Base-by-base conservation (phyloP, 2,329 filamentous ascomycete species). In the Monilinia aucupariae region DNA sequence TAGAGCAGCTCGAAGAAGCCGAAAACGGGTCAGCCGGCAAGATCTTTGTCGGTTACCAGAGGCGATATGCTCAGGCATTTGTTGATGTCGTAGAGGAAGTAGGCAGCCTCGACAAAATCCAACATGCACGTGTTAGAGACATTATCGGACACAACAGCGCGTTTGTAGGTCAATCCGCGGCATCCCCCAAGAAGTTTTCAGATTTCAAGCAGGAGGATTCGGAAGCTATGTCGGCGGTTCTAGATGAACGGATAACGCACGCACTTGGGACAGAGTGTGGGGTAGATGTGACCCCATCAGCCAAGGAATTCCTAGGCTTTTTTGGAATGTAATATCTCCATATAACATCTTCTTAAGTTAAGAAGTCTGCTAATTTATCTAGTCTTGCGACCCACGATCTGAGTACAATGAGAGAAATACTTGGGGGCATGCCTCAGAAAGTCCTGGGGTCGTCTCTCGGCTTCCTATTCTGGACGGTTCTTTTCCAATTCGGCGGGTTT, bases 171-270 rank as follows among this genome's bases (percentile, higher is more conserved):
- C 78, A 83, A 68, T 80, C 76, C 3, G 81, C 78, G 9, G 81
- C 79, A 0, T 82, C 77, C 62, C 78, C 78, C 1, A 66, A 74
- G 22, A 77, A 75, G 30, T 79, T 78, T 55, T 70, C 66, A 2
- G 81, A 84, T 67, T 75, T 76, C 52, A 62, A 65, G 65, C 62
- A 60, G 45, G 58, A 64, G 69, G 49, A 64, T 75, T 27, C 55
- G 34, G 55, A 65, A 68, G 47, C 49, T 4, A 62, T 62, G 60
- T 22, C 47, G 2, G 25, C 32, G 27, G 87, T 97, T 68, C 89
- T 90, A 15, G 91, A 96, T 65, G 93, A 97, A 71, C 93, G 99
- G 76, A 85, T 99, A 34, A 88, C 88, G 73, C 83, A 91, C 73
- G 94, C 93, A 37, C 86, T 97, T 69, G 86, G 88, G 64, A 92